A percentile compares a stretch with the other conserved stretches of the same genome.
These are phyloP conservation scores for Emydomyces testavorans DNA, from an alignment of 2,329 filamentous ascomycete species.

Conservation along the genomic window DNA sequence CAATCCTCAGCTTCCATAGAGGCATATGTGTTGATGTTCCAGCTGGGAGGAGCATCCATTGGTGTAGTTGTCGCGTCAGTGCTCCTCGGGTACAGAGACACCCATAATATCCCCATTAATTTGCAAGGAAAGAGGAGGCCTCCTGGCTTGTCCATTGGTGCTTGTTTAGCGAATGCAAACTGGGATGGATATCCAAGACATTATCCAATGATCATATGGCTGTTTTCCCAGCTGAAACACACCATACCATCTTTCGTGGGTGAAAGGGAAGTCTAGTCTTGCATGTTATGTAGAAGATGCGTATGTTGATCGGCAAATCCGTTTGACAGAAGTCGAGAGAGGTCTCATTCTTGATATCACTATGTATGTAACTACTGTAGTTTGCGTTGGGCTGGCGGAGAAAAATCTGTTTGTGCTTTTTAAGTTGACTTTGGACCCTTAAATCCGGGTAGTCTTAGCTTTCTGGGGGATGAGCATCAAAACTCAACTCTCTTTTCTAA, in stretches of 20 bases:
- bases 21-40: no score
- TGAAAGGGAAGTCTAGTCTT: not conserved
- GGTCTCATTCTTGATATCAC: not conserved
- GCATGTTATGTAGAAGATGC: not conserved
- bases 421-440: conserved; percentile 10
- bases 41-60: not conserved
- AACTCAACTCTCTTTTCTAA: conserved; percentile 3
- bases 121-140: conserved; percentile 5
- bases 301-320: conserved; percentile 3
- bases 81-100: not conserved
- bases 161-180: conserved; percentile 7
- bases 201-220: not conserved
- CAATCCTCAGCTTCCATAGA: no score
- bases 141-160: conserved; percentile 5
- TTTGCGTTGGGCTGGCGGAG: not conserved
- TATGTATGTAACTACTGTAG: no score
- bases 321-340: not conserved
- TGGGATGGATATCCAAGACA: conserved; percentile 5
- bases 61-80: not conserved
- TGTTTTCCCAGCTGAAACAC: not conserved
- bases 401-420: not conserved
- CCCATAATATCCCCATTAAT: not conserved
- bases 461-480: conserved; percentile 1
- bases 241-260: not conserved
- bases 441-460: conserved; percentile 8